Evolutionary conservation across 768 basidiomycete genomes (phyloP), one percentile per base, ranked within the genome.

Genomic region (Gloeostereum incarnatum): DNA sequence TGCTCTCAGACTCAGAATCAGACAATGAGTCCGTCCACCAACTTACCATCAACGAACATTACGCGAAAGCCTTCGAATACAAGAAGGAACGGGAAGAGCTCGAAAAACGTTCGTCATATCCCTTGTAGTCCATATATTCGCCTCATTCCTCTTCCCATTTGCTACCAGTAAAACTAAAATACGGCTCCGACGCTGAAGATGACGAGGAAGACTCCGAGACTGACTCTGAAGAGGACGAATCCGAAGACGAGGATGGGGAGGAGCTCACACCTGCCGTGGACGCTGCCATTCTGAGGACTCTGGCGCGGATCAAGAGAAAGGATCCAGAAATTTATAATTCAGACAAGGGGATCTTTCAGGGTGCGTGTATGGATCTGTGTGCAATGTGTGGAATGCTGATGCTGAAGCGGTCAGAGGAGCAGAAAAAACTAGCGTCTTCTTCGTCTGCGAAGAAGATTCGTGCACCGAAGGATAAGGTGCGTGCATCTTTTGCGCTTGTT

Each of bases 201-300:
- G 66, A 66, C 13, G 76, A 71, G 2, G 66, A 66, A 3, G 63
- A 58, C n/a, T 54, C 54, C 3, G 66, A 69, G 6, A 66, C 68
- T 5, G 82, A 84, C 51, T 84, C 81, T 0, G 85, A 89, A 53
- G 72, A 73, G 20, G 81, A 75, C 30, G 87, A 90, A 49, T 77
- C 77, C 2, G 93, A 98, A 53, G 93, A 98, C 54, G 87, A 92
- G 52, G 86, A 94, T 41, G 96, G 92, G 10, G 89, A 90, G 48
- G 88, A 97, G 55, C 73, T 98, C 36, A 98, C 93, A 0, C 91
- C 92, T 3, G 81, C 81, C 0, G 76, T 97, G 35, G 94, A 97
- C 50, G 96, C 80, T 31, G 96, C 96, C 14, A 96, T 98, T 49
- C 69, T 98, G 27, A 69, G 90, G 34, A 98, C 91, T 1, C 67